Conservation (phyloP, 495 filamentous ascomycete genomes). For the Aspergillus ostianus region DNA sequence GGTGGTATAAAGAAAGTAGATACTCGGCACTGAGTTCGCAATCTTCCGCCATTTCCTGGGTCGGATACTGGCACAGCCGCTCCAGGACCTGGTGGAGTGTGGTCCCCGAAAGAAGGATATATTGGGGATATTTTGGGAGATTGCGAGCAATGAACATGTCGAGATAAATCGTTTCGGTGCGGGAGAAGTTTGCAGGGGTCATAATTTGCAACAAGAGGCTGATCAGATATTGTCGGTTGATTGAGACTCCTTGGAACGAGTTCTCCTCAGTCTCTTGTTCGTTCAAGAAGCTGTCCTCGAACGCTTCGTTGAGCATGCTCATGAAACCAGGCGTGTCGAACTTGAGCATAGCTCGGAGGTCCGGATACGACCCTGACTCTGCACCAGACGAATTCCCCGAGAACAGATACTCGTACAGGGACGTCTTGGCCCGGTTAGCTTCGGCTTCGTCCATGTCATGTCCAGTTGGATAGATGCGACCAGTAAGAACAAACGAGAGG, state of each 20-base stretch:
- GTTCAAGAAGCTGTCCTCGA: conserved; percentile 92
- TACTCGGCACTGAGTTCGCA: conserved; percentile 96
- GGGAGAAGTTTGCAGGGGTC: conserved; percentile 65
- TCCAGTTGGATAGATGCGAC: conserved; percentile 86
- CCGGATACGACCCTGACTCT: conserved; percentile 68
- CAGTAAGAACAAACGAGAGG: conserved; percentile 87
- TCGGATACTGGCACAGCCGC: conserved; percentile 81
- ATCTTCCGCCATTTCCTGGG: conserved; percentile 80
- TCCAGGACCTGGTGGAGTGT: conserved; percentile 77
- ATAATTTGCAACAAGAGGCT: conserved; percentile 89
- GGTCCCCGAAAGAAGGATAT: conserved; percentile 84
- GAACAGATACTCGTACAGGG: conserved; percentile 90
- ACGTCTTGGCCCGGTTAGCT: conserved; percentile 72
- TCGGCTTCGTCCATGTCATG: conserved; percentile 65
- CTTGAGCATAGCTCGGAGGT: conserved; percentile 77
- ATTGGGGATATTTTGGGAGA: conserved; percentile 93
- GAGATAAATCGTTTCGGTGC: conserved; percentile 87
- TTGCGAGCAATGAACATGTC: conserved; percentile 98
- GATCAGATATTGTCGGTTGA: conserved; percentile 87
- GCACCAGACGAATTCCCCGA: conserved; percentile 63
- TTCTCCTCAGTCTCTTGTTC: conserved; percentile 46
- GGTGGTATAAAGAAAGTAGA: conserved; percentile 87
- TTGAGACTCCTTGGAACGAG: conserved; percentile 53
- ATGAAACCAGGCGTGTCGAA: conserved; percentile 91
- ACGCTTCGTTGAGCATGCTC: conserved; percentile 95